These are phyloP conservation scores for Epithele typhae DNA, from an alignment of 768 basidiomycete genomes.

Conservation along the genomic window DNA sequence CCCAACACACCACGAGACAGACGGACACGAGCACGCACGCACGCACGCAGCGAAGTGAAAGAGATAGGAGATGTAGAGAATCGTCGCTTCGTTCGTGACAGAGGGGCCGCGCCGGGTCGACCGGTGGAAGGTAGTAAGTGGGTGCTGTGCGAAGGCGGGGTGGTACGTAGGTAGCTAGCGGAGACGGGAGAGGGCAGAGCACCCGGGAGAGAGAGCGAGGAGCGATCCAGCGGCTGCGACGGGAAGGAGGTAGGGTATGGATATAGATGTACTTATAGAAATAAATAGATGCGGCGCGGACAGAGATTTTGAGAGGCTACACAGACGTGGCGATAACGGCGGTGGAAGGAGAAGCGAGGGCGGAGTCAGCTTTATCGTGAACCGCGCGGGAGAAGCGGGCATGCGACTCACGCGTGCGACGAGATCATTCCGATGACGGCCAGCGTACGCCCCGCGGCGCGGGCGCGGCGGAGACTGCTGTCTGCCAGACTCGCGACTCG, in stretches of 20 bases:
- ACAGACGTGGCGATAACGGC: neutral
- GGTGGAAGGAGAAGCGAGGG: neutral
- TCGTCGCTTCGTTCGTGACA: constrained; percentile 1
- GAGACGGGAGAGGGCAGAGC: neutral
- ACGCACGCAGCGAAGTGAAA: neutral
- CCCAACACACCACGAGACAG: too few relatives aligned
- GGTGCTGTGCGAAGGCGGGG: neutral
- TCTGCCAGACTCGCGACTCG: neutral
- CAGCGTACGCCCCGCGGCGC: neutral
- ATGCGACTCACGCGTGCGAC: constrained; percentile 14
- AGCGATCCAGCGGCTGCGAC: constrained; percentile 1
- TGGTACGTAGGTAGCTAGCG: constrained; percentile 2
- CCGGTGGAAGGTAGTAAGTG: too few relatives aligned
- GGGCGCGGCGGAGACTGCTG: constrained; percentile 1
- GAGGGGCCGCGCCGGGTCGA: neutral
- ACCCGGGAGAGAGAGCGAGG: neutral
- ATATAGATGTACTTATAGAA: constrained; percentile 1
- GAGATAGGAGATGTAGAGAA: neutral
- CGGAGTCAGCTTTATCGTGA: neutral
- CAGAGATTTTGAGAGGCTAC: constrained; percentile 6
- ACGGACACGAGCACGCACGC: too few relatives aligned
- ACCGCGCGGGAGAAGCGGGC: neutral
- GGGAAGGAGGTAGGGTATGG: neutral
- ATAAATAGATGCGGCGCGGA: constrained; percentile 16
- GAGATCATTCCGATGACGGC: too few relatives aligned